These are phyloP conservation scores for Phytophthora sp. DNA, from an alignment of 352 stramenopile species.

Conservation along the genomic window DNA sequence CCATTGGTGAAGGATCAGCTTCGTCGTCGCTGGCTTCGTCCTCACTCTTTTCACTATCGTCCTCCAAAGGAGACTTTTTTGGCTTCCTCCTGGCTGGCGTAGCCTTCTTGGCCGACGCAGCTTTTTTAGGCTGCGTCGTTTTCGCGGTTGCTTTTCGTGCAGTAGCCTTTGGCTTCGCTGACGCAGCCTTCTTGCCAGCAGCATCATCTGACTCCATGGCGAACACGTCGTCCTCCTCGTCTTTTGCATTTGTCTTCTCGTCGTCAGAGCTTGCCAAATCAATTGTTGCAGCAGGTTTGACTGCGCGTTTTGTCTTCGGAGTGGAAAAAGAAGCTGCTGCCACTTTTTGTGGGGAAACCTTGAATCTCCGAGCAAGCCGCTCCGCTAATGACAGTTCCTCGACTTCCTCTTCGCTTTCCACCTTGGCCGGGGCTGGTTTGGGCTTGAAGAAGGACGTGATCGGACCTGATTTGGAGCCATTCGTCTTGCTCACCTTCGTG, in stretches of 20 bases:
- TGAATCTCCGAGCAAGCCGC: constrained; percentile 58
- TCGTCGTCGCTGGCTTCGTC: constrained; percentile 32
- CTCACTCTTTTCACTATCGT: constrained; percentile 32
- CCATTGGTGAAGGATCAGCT: constrained; percentile 25
- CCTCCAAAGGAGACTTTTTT: constrained; percentile 38
- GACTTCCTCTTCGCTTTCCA: constrained; percentile 61
- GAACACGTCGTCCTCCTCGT: constrained; percentile 74
- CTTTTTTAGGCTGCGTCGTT: constrained; percentile 35
- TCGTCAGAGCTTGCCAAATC: constrained; percentile 63
- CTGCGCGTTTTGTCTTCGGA: constrained; percentile 18
- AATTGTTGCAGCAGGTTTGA: constrained; percentile 37
- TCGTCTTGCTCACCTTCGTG: constrained; percentile 36
- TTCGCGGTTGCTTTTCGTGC: constrained; percentile 40
- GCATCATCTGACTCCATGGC: constrained; percentile 51
- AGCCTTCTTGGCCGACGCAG: constrained; percentile 28
- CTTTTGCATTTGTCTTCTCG: constrained; percentile 27
- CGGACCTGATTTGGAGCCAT: constrained; percentile 36
- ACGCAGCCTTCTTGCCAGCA: constrained; percentile 39
- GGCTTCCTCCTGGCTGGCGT: constrained; percentile 31
- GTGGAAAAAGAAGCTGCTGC: constrained; percentile 23
- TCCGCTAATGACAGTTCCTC: constrained; percentile 81
- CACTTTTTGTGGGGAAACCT: constrained; percentile 55
- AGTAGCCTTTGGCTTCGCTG: constrained; percentile 43
- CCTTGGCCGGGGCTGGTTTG: constrained; percentile 38
- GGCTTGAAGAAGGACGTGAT: constrained; percentile 70